phyloP scores from a whole-genome alignment of 352 stramenopile genomes.

The Globisporangium orthogonon region DNA sequence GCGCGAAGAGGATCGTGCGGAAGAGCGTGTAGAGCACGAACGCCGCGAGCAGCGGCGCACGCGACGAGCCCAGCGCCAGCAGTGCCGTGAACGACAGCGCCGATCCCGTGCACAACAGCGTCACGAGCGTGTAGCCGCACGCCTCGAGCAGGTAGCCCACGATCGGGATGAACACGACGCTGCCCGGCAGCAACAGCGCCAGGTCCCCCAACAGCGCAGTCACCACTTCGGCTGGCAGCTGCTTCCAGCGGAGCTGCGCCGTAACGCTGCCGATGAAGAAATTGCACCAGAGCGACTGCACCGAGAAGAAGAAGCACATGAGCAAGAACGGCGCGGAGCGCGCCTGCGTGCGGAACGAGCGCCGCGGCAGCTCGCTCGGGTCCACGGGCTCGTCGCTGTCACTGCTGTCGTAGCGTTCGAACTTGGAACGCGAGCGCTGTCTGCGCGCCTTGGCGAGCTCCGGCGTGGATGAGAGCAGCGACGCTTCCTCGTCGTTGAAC shows the following conservation, averaged over 20 bases:
- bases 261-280: slow-evolving; percentile 77
- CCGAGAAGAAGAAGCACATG: slow-evolving; percentile 65
- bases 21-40: slow-evolving; percentile 81
- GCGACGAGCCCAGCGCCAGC: slow-evolving; percentile 28
- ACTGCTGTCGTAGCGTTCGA: slow-evolving; percentile 20
- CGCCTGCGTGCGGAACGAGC: slow-evolving; percentile 62
- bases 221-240: slow-evolving; percentile 32
- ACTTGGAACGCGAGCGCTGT: slow-evolving; percentile 13
- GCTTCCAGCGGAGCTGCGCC: slow-evolving; percentile 44
- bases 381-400: slow-evolving; percentile 1
- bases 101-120: slow-evolving; percentile 30
- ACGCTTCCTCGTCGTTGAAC: slow-evolving; percentile 51
- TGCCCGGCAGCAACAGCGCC: slow-evolving; percentile 55
- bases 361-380: slow-evolving; percentile 24
- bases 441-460: slow-evolving; percentile 33
- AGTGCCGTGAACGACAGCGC: slow-evolving; percentile 42
- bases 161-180: slow-evolving; percentile 67
- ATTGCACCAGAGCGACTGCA: slow-evolving; percentile 77
- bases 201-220: slow-evolving; percentile 37
- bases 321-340: slow-evolving; percentile 60
- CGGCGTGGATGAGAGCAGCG: slow-evolving; percentile 41
- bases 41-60: slow-evolving; percentile 28
- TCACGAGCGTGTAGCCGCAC: slow-evolving; percentile 57
- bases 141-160: slow-evolving; percentile 68
- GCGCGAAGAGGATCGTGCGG: slow-evolving; percentile 74